Percentiles rank a stretch among this genome's conserved stretches.
Evolutionary conservation across 495 filamentous ascomycete genomes (phyloP).

Genomic region (Penicillium steckii): DNA sequence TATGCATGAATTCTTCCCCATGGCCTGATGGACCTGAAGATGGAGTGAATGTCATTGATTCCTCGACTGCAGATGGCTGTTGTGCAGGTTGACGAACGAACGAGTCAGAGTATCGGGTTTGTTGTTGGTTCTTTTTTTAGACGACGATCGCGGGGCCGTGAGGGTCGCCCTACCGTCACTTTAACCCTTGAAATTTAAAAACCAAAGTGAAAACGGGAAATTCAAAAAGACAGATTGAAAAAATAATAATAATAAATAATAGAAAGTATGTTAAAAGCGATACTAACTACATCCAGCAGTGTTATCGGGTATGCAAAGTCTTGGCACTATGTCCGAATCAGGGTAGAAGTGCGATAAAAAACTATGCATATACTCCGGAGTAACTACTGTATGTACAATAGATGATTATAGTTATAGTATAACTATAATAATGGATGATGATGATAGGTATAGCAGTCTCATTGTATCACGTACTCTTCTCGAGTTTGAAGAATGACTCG

Average conservation of each 20-base stretch:
- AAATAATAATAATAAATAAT: background rate
- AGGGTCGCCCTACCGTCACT: background rate
- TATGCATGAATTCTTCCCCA: background rate
- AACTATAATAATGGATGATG: no score
- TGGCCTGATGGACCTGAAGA: background rate
- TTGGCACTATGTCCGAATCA: no score
- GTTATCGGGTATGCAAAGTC: no score
- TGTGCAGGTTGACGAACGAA: slow-evolving; percentile 1
- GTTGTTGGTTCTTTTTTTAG: slow-evolving; percentile 17
- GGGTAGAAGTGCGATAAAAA: no score
- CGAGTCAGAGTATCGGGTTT: slow-evolving; percentile 7
- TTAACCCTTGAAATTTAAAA: background rate
- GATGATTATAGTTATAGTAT: no score
- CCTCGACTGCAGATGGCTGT: slow-evolving; percentile 4
- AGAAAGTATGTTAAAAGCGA: background rate
- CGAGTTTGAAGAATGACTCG: no score
- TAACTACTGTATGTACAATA: no score
- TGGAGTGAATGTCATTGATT: slow-evolving; percentile 5
- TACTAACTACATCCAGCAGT: no score
- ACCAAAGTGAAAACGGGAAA: background rate
- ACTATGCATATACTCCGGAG: no score
- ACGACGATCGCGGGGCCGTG: slow-evolving; percentile 4
- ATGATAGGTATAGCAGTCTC: no score
- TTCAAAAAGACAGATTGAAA: no score
- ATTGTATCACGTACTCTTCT: no score